Evolutionary conservation across 495 filamentous ascomycete species (phyloP).

Genomic region (Sphaerosporella brunnea): DNA sequence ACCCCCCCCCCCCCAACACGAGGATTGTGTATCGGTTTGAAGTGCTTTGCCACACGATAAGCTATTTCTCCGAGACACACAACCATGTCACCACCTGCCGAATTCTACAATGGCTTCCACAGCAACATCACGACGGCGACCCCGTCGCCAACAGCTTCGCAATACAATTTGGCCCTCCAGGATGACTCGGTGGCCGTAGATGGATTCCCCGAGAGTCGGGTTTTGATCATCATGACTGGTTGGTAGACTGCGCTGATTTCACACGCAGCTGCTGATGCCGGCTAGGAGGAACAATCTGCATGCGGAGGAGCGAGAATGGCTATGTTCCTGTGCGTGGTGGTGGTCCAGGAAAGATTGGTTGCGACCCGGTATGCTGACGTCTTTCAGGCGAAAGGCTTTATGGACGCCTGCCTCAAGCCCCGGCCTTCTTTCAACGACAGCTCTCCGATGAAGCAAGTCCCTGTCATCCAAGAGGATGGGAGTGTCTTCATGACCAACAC

Average conservation of each 20-base stretch:
- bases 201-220: conserved; percentile 43
- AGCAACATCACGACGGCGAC: conserved; percentile 2
- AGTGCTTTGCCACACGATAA: too few species aligned
- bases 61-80: too few species aligned
- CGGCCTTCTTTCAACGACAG: conserved; percentile 82
- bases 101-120: conserved; percentile 6
- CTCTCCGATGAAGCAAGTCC: conserved; percentile 38
- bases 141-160: neutral
- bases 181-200: neutral
- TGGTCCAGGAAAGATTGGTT: neutral
- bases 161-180: conserved; percentile 1
- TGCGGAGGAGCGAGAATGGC: conserved; percentile 42
- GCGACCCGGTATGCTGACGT: too few species aligned
- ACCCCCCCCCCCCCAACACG: too few species aligned
- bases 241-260: neutral
- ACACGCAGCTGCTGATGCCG: neutral
- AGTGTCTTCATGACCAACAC: conserved; percentile 15
- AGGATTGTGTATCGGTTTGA: too few species aligned
- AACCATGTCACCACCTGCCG: neutral
- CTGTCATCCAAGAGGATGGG: conserved; percentile 35
- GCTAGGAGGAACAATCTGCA: conserved; percentile 69
- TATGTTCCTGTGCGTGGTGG: conserved; percentile 30
- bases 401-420: conserved; percentile 64
- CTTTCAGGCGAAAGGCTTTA: conserved; percentile 65
- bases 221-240: conserved; percentile 84